Conservation (phyloP, 345 rosid species). For the Eutrema heterophyllum region DNA sequence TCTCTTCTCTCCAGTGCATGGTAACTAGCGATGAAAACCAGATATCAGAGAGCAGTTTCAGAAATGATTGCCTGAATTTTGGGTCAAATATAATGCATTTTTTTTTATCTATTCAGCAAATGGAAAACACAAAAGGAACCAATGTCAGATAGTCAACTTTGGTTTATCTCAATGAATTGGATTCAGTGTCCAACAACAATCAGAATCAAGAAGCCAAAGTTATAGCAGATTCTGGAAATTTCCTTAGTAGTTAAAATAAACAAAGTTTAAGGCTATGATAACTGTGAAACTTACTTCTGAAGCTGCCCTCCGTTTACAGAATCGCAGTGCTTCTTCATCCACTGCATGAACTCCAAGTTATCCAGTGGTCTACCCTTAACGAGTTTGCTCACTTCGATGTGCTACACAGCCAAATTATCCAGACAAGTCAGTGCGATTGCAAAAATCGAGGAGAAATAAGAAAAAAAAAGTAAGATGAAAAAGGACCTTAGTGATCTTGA, state of each 20-base stretch:
- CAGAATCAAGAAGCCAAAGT: neutral
- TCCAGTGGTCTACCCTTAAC: constrained; percentile 96
- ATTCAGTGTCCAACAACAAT: neutral
- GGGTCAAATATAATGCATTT: neutral
- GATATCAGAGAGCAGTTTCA: neutral
- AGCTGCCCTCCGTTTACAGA: constrained; percentile 60
- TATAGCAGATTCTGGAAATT: neutral
- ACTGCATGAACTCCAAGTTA: constrained; percentile 95
- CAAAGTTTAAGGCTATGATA: neutral
- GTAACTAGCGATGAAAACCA: constrained; percentile 43
- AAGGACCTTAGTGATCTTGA: constrained; percentile 85
- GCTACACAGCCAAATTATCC: constrained; percentile 38
- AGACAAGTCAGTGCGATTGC: neutral
- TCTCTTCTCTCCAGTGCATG: constrained; percentile 91
- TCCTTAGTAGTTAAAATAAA: neutral
- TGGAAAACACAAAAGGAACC: neutral
- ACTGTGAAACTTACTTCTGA: constrained; percentile 39
- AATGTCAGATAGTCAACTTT: neutral
- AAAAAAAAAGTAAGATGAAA: neutral
- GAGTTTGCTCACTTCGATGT: constrained; percentile 86
- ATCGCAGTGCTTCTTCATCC: constrained; percentile 97
- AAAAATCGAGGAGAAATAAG: neutral
- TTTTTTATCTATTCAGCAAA: neutral
- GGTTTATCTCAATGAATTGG: neutral
- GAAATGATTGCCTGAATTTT: neutral